Evolutionary conservation across 1,284 basidiomycete species (phyloP).

Genomic region (Pascua guehoae): DNA sequence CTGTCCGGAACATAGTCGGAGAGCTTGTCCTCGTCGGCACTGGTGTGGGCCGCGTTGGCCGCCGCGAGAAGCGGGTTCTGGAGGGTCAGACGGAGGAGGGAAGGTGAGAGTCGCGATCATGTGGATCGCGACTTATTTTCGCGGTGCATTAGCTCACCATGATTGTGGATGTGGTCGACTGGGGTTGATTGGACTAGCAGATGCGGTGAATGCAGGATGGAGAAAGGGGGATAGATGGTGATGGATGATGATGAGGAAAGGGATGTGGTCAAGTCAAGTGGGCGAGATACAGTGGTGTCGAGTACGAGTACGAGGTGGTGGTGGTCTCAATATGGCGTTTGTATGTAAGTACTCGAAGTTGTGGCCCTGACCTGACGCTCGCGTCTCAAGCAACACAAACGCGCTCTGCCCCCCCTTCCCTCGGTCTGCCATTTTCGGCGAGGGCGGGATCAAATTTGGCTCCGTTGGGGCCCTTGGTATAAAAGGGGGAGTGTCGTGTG

Average conservation of each 20-base stretch:
- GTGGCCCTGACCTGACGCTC: too few species aligned
- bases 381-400: too few species aligned
- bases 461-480: too few species aligned
- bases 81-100: neutral
- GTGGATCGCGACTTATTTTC: too few species aligned
- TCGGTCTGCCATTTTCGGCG: too few species aligned
- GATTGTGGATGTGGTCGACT: neutral
- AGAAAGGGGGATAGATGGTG: neutral
- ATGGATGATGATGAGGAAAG: neutral
- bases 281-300: neutral
- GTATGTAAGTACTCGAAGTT: too few species aligned
- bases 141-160: conserved; percentile 3
- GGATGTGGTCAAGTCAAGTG: neutral
- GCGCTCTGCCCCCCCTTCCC: too few species aligned
- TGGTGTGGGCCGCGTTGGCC: conserved; percentile 28
- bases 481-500: too few species aligned
- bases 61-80: conserved; percentile 47
- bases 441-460: too few species aligned
- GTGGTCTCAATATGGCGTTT: neutral
- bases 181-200: neutral
- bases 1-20: conserved; percentile 46
- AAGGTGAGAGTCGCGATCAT: too few species aligned
- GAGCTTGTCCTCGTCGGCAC: conserved; percentile 44
- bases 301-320: neutral
- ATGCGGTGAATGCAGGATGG: neutral